Evolutionary conservation across 495 filamentous ascomycete genomes (phyloP), one percentile per base, ranked within the genome.

Genomic region (Pyrenopolyporus hunteri): DNA sequence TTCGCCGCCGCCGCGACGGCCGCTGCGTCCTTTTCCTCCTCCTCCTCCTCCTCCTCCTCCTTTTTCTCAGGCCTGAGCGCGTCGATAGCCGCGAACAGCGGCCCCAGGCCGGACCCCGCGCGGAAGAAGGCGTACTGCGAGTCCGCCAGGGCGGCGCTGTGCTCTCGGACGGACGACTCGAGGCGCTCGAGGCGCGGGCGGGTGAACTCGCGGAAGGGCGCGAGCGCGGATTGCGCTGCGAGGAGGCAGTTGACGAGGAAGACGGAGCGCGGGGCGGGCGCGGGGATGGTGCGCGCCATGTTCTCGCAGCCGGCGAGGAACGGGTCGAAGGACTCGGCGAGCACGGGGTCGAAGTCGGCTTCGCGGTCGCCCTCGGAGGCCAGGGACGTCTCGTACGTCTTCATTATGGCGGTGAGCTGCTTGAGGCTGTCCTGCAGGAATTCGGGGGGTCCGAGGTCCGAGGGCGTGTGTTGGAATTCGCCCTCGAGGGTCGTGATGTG

Each of bases 171-270:
- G 9, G 69, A 66, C 2, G 76, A 64, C n/a, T 82, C 73, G 1
- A 90, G 72, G 44, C 78, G 72, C 3, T 60, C 48, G 4, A 75
- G 59, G 11, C 77, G 76, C 2, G 69, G 64, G 28, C 64, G 63
- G 0, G 86, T 85, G 67, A 89, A 90, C 22, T 62, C 67, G n/a
- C 72, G 46, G 64, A 84, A 89, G 4, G 73, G 74, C 1, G 76
- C 69, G 40, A 92, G 71, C 0, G 77, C 72, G 11, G 67, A 64
- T 46, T 75, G 77, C 0, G 83, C 83, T 3, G 83, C 81, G 4
- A 92, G 73, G 22, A 91, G 77, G 67, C 90, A 92, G 75, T 98
- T 98, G 56, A 92, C 80, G 22, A 86, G 80, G 74, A 97, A 97
- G 48, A 97, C 89, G 45, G 85, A 82, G 46, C 78, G 76, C n/a